A percentile compares a stretch with the other conserved stretches of the same genome.
Conservation (phyloP, 495 filamentous ascomycete genomes). For the Oidiodendron maius region DNA sequence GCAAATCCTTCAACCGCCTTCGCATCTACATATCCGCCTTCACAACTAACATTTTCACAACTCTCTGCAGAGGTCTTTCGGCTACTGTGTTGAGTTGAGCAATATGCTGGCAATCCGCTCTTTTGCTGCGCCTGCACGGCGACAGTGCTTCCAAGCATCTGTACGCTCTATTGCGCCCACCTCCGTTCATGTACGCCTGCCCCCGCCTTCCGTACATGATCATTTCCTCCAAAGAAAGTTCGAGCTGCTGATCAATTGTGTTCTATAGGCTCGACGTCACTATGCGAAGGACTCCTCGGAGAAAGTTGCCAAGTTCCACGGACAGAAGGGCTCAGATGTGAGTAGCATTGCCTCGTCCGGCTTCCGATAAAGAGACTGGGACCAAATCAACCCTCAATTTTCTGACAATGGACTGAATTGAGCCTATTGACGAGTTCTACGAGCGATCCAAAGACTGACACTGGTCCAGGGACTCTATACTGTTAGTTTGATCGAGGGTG, state of each 20-base stretch:
- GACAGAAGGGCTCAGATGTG: conserved; percentile 83
- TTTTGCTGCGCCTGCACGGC: conserved; percentile 44
- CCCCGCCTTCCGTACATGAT: not conserved
- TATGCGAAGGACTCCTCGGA: conserved; percentile 35
- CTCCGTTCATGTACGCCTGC: conserved; percentile 18
- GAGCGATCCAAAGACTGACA: not conserved
- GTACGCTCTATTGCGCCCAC: conserved; percentile 29
- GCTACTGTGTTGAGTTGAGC: conserved; percentile 8
- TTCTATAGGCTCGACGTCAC: conserved; percentile 21
- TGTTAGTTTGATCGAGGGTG: conserved; percentile 96
- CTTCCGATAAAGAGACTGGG: conserved; percentile 5
- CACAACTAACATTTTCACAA: conserved; percentile 14
- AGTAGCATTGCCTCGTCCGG: conserved; percentile 27
- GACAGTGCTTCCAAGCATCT: conserved; percentile 37
- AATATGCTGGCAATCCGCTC: conserved; percentile 47
- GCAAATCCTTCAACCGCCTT: conserved; percentile 17
- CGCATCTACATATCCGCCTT: not conserved
- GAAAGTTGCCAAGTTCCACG: conserved; percentile 87
- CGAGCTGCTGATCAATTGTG: conserved; percentile 1
- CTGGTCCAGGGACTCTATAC: conserved; percentile 76
- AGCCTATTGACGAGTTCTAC: not conserved
- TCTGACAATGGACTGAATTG: conserved; percentile 15
- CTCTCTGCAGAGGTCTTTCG: conserved; percentile 10
- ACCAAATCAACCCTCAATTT: conserved; percentile 3
- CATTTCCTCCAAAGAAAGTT: not conserved